These are phyloP conservation scores for Hymenoscyphus fructigenus DNA, from an alignment of 2,329 filamentous ascomycete genomes.

Conservation along the genomic window DNA sequence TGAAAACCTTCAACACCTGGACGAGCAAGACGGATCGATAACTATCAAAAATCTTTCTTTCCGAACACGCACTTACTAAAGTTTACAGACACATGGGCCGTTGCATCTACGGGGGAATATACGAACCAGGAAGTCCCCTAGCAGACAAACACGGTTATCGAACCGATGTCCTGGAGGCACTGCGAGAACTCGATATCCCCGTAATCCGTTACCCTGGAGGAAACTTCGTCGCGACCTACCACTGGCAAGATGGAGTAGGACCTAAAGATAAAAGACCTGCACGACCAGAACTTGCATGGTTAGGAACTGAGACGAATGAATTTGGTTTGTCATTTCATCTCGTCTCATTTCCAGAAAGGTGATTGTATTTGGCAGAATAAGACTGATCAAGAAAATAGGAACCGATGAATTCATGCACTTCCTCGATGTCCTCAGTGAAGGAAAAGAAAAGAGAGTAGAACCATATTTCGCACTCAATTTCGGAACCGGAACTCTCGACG, in stretches of 20 bases:
- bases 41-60: slow-evolving; percentile 7
- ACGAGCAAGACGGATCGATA: not conserved
- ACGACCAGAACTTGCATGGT: slow-evolving; percentile 72
- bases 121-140: slow-evolving; percentile 72
- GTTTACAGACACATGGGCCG: slow-evolving; percentile 74
- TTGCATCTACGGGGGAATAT: slow-evolving; percentile 85
- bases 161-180: slow-evolving; percentile 71
- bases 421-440: slow-evolving; percentile 68
- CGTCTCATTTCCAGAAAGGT: not conserved
- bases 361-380: not conserved
- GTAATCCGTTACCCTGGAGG: slow-evolving; percentile 80
- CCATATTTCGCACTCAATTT: slow-evolving; percentile 81
- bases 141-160: slow-evolving; percentile 75
- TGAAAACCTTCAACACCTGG: no score
- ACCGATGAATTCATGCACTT: slow-evolving; percentile 86
- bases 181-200: slow-evolving; percentile 72
- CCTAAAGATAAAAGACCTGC: slow-evolving; percentile 66
- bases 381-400: slow-evolving; percentile 19
- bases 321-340: slow-evolving; percentile 54
- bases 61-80: slow-evolving; percentile 9
- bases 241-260: slow-evolving; percentile 81
- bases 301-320: slow-evolving; percentile 71
- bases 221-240: slow-evolving; percentile 82
- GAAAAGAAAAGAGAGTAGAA: slow-evolving; percentile 61
- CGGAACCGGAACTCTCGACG: slow-evolving; percentile 64